phyloP scores from a whole-genome alignment of 2,329 filamentous ascomycete species.

The Fusarium chlamydosporum region DNA sequence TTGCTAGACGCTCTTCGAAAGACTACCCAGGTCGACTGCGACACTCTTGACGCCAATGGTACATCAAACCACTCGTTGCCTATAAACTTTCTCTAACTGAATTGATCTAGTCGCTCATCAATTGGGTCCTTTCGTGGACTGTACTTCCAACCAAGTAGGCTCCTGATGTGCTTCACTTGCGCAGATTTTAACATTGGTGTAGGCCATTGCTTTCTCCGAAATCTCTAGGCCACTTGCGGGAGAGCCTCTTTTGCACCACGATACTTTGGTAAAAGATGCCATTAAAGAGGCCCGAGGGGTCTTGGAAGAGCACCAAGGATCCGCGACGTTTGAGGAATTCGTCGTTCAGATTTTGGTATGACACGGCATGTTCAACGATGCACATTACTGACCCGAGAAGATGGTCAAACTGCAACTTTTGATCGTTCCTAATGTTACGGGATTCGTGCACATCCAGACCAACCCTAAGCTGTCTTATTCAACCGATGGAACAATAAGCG shows the following conservation, averaged over 20 bases:
- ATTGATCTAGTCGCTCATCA: slow-evolving; percentile 49
- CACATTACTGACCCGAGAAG: slow-evolving; percentile 51
- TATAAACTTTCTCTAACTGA: slow-evolving; percentile 22
- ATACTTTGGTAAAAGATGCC: slow-evolving; percentile 51
- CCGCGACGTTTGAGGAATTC: slow-evolving; percentile 59
- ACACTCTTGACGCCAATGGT: slow-evolving; percentile 56
- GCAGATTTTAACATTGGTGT: background rate
- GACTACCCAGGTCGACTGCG: slow-evolving; percentile 54
- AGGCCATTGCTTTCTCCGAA: slow-evolving; percentile 56
- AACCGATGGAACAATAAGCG: slow-evolving; percentile 62
- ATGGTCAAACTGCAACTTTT: slow-evolving; percentile 68
- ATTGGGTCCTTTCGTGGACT: slow-evolving; percentile 55
- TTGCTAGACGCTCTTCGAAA: slow-evolving; percentile 51
- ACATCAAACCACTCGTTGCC: background rate
- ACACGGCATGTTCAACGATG: fast-evolving
- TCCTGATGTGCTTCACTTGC: background rate
- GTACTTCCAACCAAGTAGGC: slow-evolving; percentile 56
- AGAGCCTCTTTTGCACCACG: slow-evolving; percentile 48
- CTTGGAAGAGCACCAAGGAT: slow-evolving; percentile 42
- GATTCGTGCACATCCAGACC: slow-evolving; percentile 70
- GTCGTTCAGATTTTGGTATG: slow-evolving; percentile 69
- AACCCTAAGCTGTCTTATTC: slow-evolving; percentile 70
- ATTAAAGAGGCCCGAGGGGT: slow-evolving; percentile 42
- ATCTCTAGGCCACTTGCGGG: slow-evolving; percentile 45
- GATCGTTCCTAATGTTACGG: slow-evolving; percentile 65